Evolutionary conservation across 2,329 filamentous ascomycete genomes (phyloP).

Genomic region (Fusarium musae): DNA sequence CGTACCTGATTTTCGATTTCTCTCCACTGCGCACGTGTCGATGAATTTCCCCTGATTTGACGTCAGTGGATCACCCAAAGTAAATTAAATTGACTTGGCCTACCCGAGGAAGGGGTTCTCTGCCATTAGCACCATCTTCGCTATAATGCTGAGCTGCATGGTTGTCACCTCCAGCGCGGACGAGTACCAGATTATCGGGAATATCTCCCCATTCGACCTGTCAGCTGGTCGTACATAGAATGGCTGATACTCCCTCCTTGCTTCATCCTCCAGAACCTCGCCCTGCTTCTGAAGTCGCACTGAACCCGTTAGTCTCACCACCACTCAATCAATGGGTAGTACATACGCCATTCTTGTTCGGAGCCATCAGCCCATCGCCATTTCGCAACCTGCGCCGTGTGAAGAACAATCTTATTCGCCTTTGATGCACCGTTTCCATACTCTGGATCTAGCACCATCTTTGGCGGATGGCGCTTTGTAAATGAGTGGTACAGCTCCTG

Average conservation of each 20-base stretch:
- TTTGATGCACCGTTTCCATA: constrained; percentile 50
- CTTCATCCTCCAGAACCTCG: constrained; percentile 48
- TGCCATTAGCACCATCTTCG: constrained; percentile 53
- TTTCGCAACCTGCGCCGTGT: constrained; percentile 54
- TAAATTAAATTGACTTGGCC: background rate
- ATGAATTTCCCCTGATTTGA: constrained; percentile 37
- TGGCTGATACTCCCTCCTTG: constrained; percentile 48
- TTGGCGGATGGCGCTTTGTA: constrained; percentile 51
- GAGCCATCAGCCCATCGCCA: constrained; percentile 54
- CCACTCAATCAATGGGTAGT: background rate
- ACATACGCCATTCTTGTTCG: constrained; percentile 52
- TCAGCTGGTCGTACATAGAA: constrained; percentile 50
- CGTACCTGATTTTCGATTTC: constrained; percentile 53
- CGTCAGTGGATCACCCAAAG: constrained; percentile 8
- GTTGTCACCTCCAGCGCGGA: constrained; percentile 55
- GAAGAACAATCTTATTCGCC: constrained; percentile 55
- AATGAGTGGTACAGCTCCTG: constrained; percentile 57
- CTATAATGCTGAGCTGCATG: constrained; percentile 54
- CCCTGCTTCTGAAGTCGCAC: constrained; percentile 52
- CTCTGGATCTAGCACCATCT: constrained; percentile 50
- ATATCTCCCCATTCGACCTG: constrained; percentile 52
- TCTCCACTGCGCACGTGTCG: constrained; percentile 48
- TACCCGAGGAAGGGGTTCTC: constrained; percentile 53
- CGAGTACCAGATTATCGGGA: constrained; percentile 54
- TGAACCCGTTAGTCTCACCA: constrained; percentile 19